Evolutionary conservation across 345 rosid species (phyloP).

Genomic region (Boechera retrofracta): DNA sequence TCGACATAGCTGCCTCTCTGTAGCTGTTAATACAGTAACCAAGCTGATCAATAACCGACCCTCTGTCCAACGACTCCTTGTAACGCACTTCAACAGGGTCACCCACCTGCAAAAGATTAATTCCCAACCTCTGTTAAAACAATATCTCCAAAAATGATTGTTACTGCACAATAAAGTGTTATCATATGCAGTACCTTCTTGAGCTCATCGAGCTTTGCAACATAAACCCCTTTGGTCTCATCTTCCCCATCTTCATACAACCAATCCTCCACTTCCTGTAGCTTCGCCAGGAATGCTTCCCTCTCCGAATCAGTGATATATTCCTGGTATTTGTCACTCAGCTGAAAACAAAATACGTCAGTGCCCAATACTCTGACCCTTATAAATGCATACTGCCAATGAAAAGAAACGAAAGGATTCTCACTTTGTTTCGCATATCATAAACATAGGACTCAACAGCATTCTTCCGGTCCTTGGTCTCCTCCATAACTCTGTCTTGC

Average conservation of each 20-base stretch:
- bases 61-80: slow-evolving; percentile 76
- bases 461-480: slow-evolving; percentile 93
- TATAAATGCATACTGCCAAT: background rate
- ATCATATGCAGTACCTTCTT: slow-evolving; percentile 64
- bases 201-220: slow-evolving; percentile 94
- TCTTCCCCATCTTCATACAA: slow-evolving; percentile 98
- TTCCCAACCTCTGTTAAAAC: slow-evolving; percentile 11
- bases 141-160: background rate
- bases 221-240: slow-evolving; percentile 95
- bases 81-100: slow-evolving; percentile 86
- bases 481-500: slow-evolving; percentile 98
- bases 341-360: slow-evolving; percentile 53
- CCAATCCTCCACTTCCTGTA: slow-evolving; percentile 96
- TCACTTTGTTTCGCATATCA: slow-evolving; percentile 95
- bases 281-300: slow-evolving; percentile 63
- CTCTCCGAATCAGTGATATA: slow-evolving; percentile 72
- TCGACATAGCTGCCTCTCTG: slow-evolving; percentile 84
- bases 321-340: slow-evolving; percentile 77
- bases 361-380: background rate
- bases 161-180: background rate
- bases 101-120: slow-evolving; percentile 64
- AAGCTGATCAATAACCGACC: slow-evolving; percentile 74
- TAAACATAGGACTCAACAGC: slow-evolving; percentile 98
- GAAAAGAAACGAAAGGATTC: background rate
- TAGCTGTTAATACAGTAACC: slow-evolving; percentile 78